A percentile compares a stretch with the other conserved stretches of the same genome.
Conservation (phyloP, 202 grass and related monocot genomes). For the Alloteropsis angusta region DNA sequence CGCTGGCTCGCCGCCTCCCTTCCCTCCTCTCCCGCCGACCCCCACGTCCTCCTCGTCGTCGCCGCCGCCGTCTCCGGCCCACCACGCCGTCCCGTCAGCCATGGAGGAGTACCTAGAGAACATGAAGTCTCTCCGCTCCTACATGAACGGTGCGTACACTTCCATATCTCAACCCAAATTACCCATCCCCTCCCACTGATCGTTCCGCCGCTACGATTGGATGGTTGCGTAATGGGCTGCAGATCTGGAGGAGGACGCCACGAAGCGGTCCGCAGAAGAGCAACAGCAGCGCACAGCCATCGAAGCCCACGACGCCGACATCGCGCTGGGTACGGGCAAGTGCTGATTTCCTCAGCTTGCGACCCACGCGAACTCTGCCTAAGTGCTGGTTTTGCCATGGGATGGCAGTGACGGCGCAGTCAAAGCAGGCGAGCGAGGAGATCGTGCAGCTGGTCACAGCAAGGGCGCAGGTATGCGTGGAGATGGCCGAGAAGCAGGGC, state of each 20-base stretch:
- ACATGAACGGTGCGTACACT: conserved; percentile 56
- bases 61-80: background rate
- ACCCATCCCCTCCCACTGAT: background rate
- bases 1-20: too few relatives aligned
- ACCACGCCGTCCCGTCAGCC: background rate
- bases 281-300: conserved; percentile 69
- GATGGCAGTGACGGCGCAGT: conserved; percentile 47
- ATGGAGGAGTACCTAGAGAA: conserved; percentile 90
- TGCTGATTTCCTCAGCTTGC: background rate
- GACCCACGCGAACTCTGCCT: background rate
- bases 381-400: background rate
- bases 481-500: conserved; percentile 49
- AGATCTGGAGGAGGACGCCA: conserved; percentile 74
- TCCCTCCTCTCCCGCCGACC: too few relatives aligned
- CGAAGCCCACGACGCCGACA: conserved; percentile 41
- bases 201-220: background rate
- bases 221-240: conserved; percentile 1
- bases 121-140: conserved; percentile 65
- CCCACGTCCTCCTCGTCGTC: background rate
- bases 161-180: background rate
- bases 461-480: conserved; percentile 28
- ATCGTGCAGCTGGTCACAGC: conserved; percentile 32
- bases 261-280: conserved; percentile 72
- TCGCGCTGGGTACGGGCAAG: conserved; percentile 37
- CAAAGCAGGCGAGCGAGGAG: conserved; percentile 41